Evolutionary conservation across 179 eudicot genomes (phyloP).

Genomic region (Drosera spatulata): DNA sequence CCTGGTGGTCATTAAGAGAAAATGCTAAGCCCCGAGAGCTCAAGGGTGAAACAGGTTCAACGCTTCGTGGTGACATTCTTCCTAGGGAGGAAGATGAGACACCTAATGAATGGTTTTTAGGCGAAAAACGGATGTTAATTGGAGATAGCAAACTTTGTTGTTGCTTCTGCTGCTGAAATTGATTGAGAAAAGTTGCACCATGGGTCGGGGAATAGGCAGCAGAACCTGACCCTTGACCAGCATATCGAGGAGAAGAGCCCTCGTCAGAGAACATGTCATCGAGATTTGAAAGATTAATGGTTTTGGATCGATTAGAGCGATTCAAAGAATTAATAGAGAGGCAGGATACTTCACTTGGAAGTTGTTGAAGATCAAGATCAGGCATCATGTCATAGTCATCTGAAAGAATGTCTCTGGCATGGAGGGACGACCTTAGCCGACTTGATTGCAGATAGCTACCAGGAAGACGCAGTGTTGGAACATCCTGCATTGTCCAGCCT

Average conservation of each 20-base stretch:
- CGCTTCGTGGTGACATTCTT: slow-evolving; percentile 47
- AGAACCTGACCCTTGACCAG: slow-evolving; percentile 8
- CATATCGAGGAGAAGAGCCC: slow-evolving; percentile 19
- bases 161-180: slow-evolving; percentile 19
- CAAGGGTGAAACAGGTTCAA: slow-evolving; percentile 60
- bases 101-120: slow-evolving; percentile 4
- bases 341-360: slow-evolving; percentile 19
- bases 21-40: slow-evolving; percentile 41
- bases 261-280: slow-evolving; percentile 22
- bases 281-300: slow-evolving; percentile 21
- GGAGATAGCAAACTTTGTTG: slow-evolving; percentile 23
- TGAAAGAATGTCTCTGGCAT: slow-evolving; percentile 19
- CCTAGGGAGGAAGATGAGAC: slow-evolving; percentile 27
- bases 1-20: slow-evolving; percentile 36
- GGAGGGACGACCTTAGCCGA: slow-evolving; percentile 23
- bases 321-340: slow-evolving; percentile 13
- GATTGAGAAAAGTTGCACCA: slow-evolving; percentile 20
- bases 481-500: slow-evolving; percentile 23
- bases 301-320: slow-evolving; percentile 18
- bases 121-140: slow-evolving; percentile 20
- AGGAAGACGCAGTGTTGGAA: slow-evolving; percentile 24
- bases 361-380: slow-evolving; percentile 15
- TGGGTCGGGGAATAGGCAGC: slow-evolving; percentile 23
- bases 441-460: slow-evolving; percentile 28
- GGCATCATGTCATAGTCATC: slow-evolving; percentile 17